phyloP scores from a whole-genome alignment of 2,329 filamentous ascomycete species.

The Coniochaeta prunicola region DNA sequence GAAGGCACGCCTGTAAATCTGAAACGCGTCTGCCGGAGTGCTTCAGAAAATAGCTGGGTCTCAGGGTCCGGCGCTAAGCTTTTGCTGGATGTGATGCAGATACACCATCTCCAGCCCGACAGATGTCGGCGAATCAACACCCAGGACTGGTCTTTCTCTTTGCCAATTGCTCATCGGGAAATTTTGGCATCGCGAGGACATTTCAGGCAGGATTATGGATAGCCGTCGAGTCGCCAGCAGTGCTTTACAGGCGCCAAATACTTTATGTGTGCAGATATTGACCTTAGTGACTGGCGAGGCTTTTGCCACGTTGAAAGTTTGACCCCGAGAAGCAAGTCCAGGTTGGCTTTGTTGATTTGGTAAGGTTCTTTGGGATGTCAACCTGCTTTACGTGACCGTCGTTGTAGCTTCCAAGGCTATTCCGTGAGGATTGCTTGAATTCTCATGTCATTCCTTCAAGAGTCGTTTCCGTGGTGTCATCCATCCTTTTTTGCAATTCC shows the following conservation, averaged over 20 bases:
- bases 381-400: too few species aligned
- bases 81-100: background rate
- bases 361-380: too few species aligned
- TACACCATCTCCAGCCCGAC: background rate
- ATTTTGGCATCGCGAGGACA: background rate
- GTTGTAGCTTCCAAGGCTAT: too few species aligned
- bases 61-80: constrained; percentile 26
- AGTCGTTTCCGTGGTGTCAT: background rate
- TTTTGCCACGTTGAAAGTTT: background rate
- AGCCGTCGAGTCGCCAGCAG: background rate
- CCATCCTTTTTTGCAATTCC: background rate
- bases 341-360: too few species aligned
- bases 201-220: background rate
- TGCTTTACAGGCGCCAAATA: background rate
- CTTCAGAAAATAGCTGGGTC: constrained; percentile 35
- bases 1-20: constrained; percentile 26
- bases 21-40: constrained; percentile 45
- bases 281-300: background rate
- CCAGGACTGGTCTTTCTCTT: background rate
- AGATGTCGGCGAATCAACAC: constrained; percentile 3
- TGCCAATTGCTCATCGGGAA: background rate
- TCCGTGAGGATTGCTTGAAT: background rate
- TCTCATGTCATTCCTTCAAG: background rate
- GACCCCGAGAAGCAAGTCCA: too few species aligned
- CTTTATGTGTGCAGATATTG: background rate